Conservation (phyloP, 768 basidiomycete genomes). For the Pholiota conissans region DNA sequence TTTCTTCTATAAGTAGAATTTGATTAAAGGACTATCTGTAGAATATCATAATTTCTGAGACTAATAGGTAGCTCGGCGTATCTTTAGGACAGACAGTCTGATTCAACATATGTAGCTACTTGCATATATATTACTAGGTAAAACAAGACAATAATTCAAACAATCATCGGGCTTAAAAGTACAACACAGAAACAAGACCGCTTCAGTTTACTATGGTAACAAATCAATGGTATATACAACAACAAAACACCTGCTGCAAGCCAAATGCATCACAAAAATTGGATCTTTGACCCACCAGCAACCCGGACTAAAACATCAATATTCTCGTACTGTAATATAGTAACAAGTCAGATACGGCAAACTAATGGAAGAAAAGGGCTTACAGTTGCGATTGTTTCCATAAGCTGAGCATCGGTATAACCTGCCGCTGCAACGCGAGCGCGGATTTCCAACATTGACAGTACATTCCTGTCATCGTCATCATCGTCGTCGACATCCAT, state of each 20-base stretch:
- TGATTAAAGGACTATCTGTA: conserved; percentile 4
- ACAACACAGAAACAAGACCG: not conserved
- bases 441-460: conserved; percentile 86
- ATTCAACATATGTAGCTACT: conserved; percentile 5
- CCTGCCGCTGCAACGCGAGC: conserved; percentile 83
- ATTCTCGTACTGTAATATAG: conserved; percentile 77
- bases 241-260: no score
- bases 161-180: not conserved
- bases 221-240: conserved; percentile 6
- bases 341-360: conserved; percentile 12
- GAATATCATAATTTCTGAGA: conserved; percentile 6
- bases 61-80: not conserved
- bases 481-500: conserved; percentile 59
- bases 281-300: conserved; percentile 81
- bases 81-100: not conserved
- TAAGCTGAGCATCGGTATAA: conserved; percentile 89
- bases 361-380: conserved; percentile 22
- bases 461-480: conserved; percentile 68
- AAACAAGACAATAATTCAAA: conserved; percentile 2
- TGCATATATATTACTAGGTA: conserved; percentile 11
- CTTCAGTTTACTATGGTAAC: not conserved
- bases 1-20: not conserved
- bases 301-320: conserved; percentile 79
- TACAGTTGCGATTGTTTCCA: conserved; percentile 82
- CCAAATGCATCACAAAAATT: conserved; percentile 46